A percentile compares a stretch with the other conserved stretches of the same genome.
Evolutionary conservation across 2,329 filamentous ascomycete genomes (phyloP).

Genomic region (Didymella lethalis): DNA sequence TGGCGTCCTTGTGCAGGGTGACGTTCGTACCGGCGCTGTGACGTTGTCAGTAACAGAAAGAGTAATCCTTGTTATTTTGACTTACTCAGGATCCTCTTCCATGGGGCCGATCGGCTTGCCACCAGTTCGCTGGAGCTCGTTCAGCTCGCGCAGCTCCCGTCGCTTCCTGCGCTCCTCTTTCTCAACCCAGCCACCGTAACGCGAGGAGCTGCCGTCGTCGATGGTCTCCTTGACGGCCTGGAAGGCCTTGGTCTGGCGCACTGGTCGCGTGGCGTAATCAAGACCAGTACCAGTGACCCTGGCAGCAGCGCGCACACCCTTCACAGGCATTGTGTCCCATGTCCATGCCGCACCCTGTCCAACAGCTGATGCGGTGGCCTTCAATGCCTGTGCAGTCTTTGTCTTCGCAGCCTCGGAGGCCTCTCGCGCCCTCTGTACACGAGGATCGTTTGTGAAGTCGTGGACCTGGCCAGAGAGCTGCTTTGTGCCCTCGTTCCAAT

Average conservation of each 20-base stretch:
- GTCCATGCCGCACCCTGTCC: conserved; percentile 95
- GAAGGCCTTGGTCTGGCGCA: conserved; percentile 92
- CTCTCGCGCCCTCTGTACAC: conserved; percentile 81
- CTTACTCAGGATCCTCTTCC: conserved; percentile 89
- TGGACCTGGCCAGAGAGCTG: conserved; percentile 87
- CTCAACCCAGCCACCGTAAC: conserved; percentile 96
- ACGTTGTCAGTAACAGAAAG: conserved; percentile 19
- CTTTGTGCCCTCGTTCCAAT: conserved; percentile 99
- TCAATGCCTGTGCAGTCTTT: conserved; percentile 80
- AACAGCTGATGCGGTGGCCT: conserved; percentile 83
- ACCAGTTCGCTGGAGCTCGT: conserved; percentile 63
- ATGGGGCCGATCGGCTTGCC: conserved; percentile 63
- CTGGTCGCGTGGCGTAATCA: conserved; percentile 93
- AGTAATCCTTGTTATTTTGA: conserved; percentile 24
- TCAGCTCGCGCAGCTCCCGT: conserved; percentile 74
- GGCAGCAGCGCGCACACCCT: conserved; percentile 86
- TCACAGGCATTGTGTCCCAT: conserved; percentile 94
- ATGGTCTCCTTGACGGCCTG: conserved; percentile 94
- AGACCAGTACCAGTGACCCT: conserved; percentile 85
- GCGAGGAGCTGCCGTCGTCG: conserved; percentile 93
- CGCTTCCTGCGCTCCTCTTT: conserved; percentile 89
- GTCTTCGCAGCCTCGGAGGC: conserved; percentile 83
- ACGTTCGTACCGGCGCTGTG: conserved; percentile 89
- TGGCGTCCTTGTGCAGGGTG: conserved; percentile 94
- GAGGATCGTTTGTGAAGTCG: conserved; percentile 92